Base-by-base conservation (phyloP, 768 basidiomycete genomes). In the Kwoniella shandongensis region DNA sequence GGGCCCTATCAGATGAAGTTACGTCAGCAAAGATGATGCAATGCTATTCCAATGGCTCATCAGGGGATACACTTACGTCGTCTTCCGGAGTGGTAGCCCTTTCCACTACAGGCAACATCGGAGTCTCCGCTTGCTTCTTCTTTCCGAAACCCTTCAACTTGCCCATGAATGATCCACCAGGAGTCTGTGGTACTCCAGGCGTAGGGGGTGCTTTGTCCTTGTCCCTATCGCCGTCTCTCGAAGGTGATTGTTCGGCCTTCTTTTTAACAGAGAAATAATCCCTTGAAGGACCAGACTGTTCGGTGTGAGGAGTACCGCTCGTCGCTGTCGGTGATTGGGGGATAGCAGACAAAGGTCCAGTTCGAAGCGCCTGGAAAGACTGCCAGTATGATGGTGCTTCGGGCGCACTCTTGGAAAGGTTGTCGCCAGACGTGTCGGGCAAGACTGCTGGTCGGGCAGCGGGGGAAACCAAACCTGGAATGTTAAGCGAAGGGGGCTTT, bases 111-210 rank as follows among this genome's bases (percentile, higher is more conserved):
- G 70, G 59, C 17, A 45, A 40, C 65, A 70, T 67, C 3, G 54
- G 51, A 22, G 52, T 51, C 42, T 64, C 63, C 32, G 47, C 40
- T 40, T 51, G 55, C 61, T 72, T 67, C 44, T 74, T 70, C 46
- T 65, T 69, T 44, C 74, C 74, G 60, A 92, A 83, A 51, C 79
- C 85, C 74, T 86, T 88, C 57, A 92, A 76, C 60, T 87, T 83
- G 0, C 89, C 88, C 82, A 93, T 92, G 51, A 92, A 76, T n/a
- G 26, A 41, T 23, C 80, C 79, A 26, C 79, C 67, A 15, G 70
- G 68, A 0, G 68, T 70, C 1, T 44, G 35, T 20, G 45, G 62
- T 3, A 54, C 59, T 17, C 45, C 57, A 10, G 57, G 32, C 4
- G 54, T 41, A 1, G 80, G 38, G 4, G 59, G 22, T 5, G 44